Evolutionary conservation across 371 early-diverging fungal genomes (phyloP), one percentile per base, ranked within the genome.

Genomic region (Circinella minor): DNA sequence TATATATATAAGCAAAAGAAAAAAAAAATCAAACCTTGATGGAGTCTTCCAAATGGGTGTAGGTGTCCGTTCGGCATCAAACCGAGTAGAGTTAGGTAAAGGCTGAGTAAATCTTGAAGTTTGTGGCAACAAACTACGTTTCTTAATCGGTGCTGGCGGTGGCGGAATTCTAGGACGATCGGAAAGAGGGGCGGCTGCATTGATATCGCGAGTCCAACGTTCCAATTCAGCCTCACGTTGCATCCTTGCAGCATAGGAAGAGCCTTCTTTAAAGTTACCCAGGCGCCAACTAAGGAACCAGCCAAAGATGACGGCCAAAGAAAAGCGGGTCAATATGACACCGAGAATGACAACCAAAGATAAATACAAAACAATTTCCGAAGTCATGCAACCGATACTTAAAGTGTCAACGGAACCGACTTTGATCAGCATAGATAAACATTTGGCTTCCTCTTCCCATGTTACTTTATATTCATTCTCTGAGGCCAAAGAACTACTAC

Each of bases 341-440:
- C 87, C 80, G 47, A 90, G 72, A 55, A 90, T 84, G 39, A 86
- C 86, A 18, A 86, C 80, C 36, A 90, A 62, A 0, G 86, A 86
- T 4, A 86, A 74, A 61, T 83, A 79, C 8, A 91, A 75, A 1
- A 91, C 85, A 0, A 84, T 75, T 76, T 93, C 86, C 3, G 93
- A 86, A 0, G 92, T 82, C 69, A 93, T 85, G 73, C 95, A 94
- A 15, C 89, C 87, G 11, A 84, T 71, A 14, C 92, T 87, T 67
- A 87, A 85, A 7, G 90, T 87, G 67, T 94, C 94, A 15, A 95
- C 78, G 13, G 89, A 88, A 3, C 94, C 95, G 14, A 93, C 92
- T 57, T 89, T 87, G 82, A 92, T 89, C 10, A 88, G 77, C 4
- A 90, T 89, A 5, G 82, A 69, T 61, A 93, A 73, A 68, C 94